Conservation (phyloP, 2,329 filamentous ascomycete genomes). For the Podosphaera fusca region DNA sequence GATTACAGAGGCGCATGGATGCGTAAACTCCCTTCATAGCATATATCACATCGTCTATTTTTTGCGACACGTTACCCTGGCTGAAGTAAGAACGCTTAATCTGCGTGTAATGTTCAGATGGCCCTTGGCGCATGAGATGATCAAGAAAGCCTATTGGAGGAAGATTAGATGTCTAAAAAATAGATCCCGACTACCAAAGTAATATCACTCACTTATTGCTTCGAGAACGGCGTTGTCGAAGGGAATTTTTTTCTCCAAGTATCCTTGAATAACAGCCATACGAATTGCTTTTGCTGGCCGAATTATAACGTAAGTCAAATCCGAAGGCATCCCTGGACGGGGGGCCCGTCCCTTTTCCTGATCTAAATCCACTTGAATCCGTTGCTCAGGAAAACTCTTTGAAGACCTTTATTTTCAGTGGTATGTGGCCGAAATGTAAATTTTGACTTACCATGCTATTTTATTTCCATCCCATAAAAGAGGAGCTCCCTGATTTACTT, state of each 20-base stretch:
- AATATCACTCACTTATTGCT: conserved; percentile 37
- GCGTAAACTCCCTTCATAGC: conserved; percentile 80
- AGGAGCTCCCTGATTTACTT: conserved; percentile 18
- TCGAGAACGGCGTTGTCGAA: conserved; percentile 50
- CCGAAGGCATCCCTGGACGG: conserved; percentile 9
- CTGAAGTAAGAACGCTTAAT: conserved; percentile 71
- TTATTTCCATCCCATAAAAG: conserved; percentile 70
- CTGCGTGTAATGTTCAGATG: conserved; percentile 39
- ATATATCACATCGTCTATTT: conserved; percentile 43
- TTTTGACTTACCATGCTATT: conserved; percentile 49
- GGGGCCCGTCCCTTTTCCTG: conserved; percentile 24
- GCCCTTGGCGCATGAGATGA: conserved; percentile 63
- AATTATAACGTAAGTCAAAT: conserved; percentile 38
- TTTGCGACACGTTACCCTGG: conserved; percentile 11
- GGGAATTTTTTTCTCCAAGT: conserved; percentile 33
- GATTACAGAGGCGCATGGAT: conserved; percentile 53
- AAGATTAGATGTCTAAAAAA: conserved; percentile 1
- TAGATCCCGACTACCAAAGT: background rate
- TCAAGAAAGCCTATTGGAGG: conserved; percentile 47
- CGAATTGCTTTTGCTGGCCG: conserved; percentile 43
- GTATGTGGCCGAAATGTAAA: background rate
- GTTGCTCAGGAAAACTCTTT: conserved; percentile 25
- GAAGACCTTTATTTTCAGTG: conserved; percentile 11
- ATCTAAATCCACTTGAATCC: conserved; percentile 49
- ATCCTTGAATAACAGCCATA: conserved; percentile 40